phyloP scores from a whole-genome alignment of 805 yeast genomes.

The Teunomyces tritomae region DNA sequence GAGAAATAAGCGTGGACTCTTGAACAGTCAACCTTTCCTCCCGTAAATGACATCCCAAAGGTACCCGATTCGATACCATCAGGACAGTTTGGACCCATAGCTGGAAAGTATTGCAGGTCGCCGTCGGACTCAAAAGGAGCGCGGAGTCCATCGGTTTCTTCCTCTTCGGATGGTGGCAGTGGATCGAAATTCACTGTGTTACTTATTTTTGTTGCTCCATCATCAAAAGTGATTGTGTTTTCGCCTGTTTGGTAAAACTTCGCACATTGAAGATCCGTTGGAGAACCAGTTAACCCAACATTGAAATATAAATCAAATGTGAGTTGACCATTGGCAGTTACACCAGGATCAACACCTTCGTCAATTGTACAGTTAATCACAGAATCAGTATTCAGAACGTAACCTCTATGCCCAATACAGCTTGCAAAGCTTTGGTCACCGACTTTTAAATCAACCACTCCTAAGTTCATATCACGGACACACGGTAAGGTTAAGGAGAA shows the following conservation, averaged over 20 bases:
- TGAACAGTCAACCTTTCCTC: background rate
- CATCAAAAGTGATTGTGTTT: constrained; percentile 16
- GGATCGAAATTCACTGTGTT: constrained; percentile 9
- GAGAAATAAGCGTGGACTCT: background rate
- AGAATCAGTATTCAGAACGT: constrained; percentile 3
- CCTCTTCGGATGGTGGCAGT: background rate
- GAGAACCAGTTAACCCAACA: constrained; percentile 14
- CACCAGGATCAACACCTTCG: constrained; percentile 7
- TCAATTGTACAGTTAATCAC: constrained; percentile 18
- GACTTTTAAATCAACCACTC: constrained; percentile 9
- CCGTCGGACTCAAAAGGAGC: constrained; percentile 16
- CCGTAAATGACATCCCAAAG: background rate
- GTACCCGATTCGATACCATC: background rate
- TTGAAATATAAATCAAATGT: constrained; percentile 15
- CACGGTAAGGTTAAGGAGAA: constrained; percentile 25
- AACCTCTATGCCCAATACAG: constrained; percentile 8
- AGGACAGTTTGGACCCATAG: background rate
- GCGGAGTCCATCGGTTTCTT: constrained; percentile 4
- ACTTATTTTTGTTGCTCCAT: constrained; percentile 13
- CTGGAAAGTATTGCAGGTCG: background rate
- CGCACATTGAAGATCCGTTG: constrained; percentile 10
- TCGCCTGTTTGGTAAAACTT: constrained; percentile 8
- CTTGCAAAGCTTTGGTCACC: constrained; percentile 7
- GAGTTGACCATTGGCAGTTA: constrained; percentile 17
- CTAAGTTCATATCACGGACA: constrained; percentile 16